Conservation (phyloP, 805 yeast species). For the Candida jianshihensis region DNA sequence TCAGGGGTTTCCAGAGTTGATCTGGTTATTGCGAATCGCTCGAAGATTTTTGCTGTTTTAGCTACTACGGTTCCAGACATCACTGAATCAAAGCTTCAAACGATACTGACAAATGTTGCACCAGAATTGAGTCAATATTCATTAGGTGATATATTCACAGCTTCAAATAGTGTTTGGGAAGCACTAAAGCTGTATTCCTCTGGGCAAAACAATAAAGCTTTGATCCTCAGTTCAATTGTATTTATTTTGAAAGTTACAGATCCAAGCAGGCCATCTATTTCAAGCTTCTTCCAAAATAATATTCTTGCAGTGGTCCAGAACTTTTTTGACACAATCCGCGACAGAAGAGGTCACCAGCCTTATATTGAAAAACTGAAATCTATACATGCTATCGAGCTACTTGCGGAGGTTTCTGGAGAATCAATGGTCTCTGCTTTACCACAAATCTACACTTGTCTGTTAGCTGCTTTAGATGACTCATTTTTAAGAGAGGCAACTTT, state of each 20-base stretch:
- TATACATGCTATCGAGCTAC: slow-evolving; percentile 63
- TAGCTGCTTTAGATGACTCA: slow-evolving; percentile 61
- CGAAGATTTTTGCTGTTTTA: slow-evolving; percentile 51
- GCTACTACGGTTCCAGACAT: slow-evolving; percentile 43
- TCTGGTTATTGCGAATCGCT: slow-evolving; percentile 41
- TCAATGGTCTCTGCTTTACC: slow-evolving; percentile 66
- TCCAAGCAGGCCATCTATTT: slow-evolving; percentile 23
- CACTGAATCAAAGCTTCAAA: slow-evolving; percentile 42
- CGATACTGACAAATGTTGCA: slow-evolving; percentile 45
- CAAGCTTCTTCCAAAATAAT: slow-evolving; percentile 43
- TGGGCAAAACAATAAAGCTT: slow-evolving; percentile 25
- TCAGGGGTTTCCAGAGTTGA: slow-evolving; percentile 38
- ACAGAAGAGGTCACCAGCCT: slow-evolving; percentile 63
- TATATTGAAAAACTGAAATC: slow-evolving; percentile 65
- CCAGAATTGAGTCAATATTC: slow-evolving; percentile 35
- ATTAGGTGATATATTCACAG: slow-evolving; percentile 21
- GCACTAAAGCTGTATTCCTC: slow-evolving; percentile 35
- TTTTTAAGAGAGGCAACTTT: slow-evolving; percentile 58
- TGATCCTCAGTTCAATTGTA: slow-evolving; percentile 32
- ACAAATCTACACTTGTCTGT: slow-evolving; percentile 81
- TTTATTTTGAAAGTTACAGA: slow-evolving; percentile 27
- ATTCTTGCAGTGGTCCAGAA: slow-evolving; percentile 71
- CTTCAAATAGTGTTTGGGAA: slow-evolving; percentile 31
- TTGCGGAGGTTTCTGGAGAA: slow-evolving; percentile 47
- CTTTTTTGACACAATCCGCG: slow-evolving; percentile 75